phyloP scores from a whole-genome alignment of 257 asterid genomes.

The Solanum pimpinellifolium region DNA sequence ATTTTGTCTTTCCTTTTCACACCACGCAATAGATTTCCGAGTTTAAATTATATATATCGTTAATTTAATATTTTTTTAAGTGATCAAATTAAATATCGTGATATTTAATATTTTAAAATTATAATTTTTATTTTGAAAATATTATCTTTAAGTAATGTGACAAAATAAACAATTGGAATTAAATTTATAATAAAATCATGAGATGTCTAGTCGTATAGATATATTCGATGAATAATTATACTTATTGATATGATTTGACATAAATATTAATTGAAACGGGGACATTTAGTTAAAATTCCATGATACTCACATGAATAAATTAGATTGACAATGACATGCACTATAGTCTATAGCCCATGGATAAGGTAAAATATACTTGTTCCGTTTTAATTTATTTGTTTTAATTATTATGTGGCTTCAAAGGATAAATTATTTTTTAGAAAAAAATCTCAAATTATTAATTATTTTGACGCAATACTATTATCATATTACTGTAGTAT shows the following conservation, averaged over 20 bases:
- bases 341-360: not conserved
- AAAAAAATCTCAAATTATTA: no score
- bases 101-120: not conserved
- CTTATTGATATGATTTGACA: not conserved
- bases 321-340: not conserved
- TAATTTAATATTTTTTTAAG: no score
- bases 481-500: no score
- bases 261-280: not conserved
- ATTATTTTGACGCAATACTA: not conserved
- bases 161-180: no score
- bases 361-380: not conserved
- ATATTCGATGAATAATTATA: not conserved
- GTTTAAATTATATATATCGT: not conserved
- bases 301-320: not conserved
- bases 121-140: no score
- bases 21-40: fast-evolving
- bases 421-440: not conserved
- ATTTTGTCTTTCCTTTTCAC: not conserved
- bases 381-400: no score
- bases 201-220: not conserved
- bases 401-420: no score
- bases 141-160: no score
- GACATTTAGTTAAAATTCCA: not conserved
- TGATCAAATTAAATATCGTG: not conserved
- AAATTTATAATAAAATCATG: no score